phyloP scores from a whole-genome alignment of 225 moss, liverwort and hornwort genomes.

The Antitrichia curtipendula region DNA sequence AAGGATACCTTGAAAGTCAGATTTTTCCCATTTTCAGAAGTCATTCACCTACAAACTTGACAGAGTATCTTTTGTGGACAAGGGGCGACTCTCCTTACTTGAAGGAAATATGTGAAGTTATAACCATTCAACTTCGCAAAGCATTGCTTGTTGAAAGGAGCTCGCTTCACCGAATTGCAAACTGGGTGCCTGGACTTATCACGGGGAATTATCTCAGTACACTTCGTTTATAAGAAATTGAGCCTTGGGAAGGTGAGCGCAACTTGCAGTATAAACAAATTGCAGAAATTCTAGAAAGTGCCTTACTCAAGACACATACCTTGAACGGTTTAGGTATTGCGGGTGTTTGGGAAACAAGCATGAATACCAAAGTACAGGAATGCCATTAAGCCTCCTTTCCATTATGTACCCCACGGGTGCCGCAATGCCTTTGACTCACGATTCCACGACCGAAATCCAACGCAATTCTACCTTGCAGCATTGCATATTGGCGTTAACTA shows the following conservation, averaged over 20 bases:
- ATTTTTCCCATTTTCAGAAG: accelerated
- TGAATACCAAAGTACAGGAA: background rate
- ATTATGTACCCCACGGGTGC: background rate
- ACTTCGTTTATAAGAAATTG: background rate
- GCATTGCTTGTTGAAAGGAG: background rate
- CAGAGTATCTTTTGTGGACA: background rate
- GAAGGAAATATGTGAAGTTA: background rate
- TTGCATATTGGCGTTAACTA: background rate
- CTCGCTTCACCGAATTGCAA: background rate
- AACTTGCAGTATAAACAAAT: background rate
- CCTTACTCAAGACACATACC: too few species aligned
- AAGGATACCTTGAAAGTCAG: background rate
- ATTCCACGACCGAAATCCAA: background rate
- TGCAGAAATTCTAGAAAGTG: background rate
- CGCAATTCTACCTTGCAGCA: background rate
- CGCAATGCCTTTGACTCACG: background rate
- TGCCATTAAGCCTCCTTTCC: background rate
- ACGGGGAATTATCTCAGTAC: background rate
- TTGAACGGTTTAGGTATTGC: background rate
- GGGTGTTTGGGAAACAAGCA: background rate
- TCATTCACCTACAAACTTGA: background rate
- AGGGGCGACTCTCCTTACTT: background rate
- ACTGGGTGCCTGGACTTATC: background rate
- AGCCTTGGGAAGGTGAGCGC: background rate
- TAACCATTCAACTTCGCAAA: background rate